phyloP scores from a whole-genome alignment of 2,329 filamentous ascomycete genomes.

The Fusarium chlamydosporum region DNA sequence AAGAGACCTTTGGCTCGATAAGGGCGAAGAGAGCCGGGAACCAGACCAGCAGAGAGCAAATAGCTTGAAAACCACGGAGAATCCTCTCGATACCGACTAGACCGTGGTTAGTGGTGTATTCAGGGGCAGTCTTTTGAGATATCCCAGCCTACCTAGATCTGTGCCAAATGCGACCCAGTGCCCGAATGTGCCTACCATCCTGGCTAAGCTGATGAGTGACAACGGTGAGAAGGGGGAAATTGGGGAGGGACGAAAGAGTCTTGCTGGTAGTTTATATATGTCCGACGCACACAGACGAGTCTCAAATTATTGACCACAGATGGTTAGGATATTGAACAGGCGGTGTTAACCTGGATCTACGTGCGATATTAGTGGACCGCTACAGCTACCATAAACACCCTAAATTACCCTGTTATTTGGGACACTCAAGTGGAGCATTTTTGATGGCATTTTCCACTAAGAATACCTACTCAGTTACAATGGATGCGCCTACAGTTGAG shows the following conservation, averaged over 20 bases:
- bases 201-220: neutral
- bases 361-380: conserved; percentile 27
- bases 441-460: no score
- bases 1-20: conserved; percentile 51
- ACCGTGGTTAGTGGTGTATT: conserved; percentile 26
- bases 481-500: no score
- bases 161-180: conserved; percentile 62
- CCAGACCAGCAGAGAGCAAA: conserved; percentile 63
- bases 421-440: no score
- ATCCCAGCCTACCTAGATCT: conserved; percentile 59
- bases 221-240: neutral
- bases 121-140: conserved; percentile 23
- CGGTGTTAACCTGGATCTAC: conserved; percentile 42
- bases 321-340: conserved; percentile 43
- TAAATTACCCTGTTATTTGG: no score
- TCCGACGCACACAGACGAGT: conserved; percentile 38
- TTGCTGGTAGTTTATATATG: conserved; percentile 4
- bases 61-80: conserved; percentile 70
- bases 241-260: neutral
- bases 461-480: no score
- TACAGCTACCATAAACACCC: neutral
- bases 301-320: conserved; percentile 27
- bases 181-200: conserved; percentile 51
- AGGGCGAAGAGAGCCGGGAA: conserved; percentile 60
- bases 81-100: conserved; percentile 73